phyloP scores from a whole-genome alignment of 805 yeast species.

The Lipomyces starkeyi region DNA sequence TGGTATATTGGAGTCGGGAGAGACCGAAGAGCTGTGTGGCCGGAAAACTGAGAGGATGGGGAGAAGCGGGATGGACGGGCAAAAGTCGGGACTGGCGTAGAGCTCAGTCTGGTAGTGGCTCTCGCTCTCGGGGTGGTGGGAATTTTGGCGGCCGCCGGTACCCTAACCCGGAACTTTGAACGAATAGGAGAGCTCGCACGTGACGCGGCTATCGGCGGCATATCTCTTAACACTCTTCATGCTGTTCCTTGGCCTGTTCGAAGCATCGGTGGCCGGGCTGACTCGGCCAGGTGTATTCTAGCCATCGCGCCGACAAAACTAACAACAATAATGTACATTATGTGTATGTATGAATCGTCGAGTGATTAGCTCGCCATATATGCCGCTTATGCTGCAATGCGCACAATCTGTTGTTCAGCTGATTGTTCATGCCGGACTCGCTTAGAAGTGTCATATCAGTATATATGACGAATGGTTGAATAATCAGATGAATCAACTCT shows the following conservation, averaged over 20 bases:
- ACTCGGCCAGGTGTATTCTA: too few species aligned
- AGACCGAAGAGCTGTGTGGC: conserved; percentile 9
- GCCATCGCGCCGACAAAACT: too few species aligned
- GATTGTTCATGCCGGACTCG: neutral
- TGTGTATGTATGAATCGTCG: too few species aligned
- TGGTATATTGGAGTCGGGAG: conserved; percentile 1
- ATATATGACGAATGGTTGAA: neutral
- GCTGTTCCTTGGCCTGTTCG: too few species aligned
- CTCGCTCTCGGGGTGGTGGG: too few species aligned
- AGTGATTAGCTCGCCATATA: too few species aligned
- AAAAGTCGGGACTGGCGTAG: neutral
- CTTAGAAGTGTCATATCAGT: neutral
- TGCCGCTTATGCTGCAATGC: too few species aligned
- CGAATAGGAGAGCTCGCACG: neutral
- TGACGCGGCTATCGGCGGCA: neutral
- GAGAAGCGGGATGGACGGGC: conserved; percentile 6
- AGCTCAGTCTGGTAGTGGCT: neutral
- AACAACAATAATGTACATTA: too few species aligned
- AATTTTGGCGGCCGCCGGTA: neutral
- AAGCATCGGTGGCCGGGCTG: too few species aligned
- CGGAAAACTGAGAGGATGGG: conserved; percentile 7
- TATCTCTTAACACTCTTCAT: too few species aligned
- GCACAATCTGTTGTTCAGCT: neutral
- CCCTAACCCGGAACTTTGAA: neutral
- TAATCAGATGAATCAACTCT: too few species aligned